Base-by-base conservation (phyloP, 2,329 filamentous ascomycete genomes). In the Cryphonectria nitschkei region DNA sequence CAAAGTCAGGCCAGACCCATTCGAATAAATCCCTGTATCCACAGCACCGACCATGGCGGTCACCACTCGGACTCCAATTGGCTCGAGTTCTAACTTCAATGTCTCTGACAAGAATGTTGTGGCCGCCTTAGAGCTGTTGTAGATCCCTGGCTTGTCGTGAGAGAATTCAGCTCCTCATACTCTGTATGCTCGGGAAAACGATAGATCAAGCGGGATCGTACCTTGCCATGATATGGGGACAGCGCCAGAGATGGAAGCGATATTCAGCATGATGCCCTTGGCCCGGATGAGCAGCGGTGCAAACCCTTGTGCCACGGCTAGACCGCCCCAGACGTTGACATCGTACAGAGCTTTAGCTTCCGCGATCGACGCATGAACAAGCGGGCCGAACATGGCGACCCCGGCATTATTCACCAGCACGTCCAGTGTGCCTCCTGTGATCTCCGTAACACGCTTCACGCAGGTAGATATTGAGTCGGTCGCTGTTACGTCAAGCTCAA, bases 401-500 rank as follows among this genome's bases (percentile, higher is more conserved):
- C 80, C 83, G 16, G 83, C 81, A 68, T 85, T 86, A 75, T 85
- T 85, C 68, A 85, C 75, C 0, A 84, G 75, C 41, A 77, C 75
- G 68, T 60, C 29, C 29, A 60, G 56, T 13, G 8, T 34, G 26
- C 56, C 26, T 4, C 56, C 56, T 9, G 56, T 34, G 16, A 6
- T 29, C 54, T 26, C 13, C 22, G 54, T 26, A 8, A 58, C 54
- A 29, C n/a, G n/a, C n/a, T 26, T 4, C n/a, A 29, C 19, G 22
- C n/a, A n/a, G n/a, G n/a, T n/a, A n/a, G n/a, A n/a, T n/a, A n/a
- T n/a, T n/a, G n/a, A n/a, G n/a, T n/a, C n/a, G n/a, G n/a, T n/a
- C n/a, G n/a, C n/a, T n/a, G n/a, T n/a, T n/a, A n/a, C n/a, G n/a
- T n/a, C n/a, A n/a, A n/a, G n/a, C 3, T 3, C 32, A 0, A 81